Percentiles rank a stretch among this genome's conserved stretches.
Conservation (phyloP, 2,329 filamentous ascomycete genomes). For the Clonostachys chloroleuca region DNA sequence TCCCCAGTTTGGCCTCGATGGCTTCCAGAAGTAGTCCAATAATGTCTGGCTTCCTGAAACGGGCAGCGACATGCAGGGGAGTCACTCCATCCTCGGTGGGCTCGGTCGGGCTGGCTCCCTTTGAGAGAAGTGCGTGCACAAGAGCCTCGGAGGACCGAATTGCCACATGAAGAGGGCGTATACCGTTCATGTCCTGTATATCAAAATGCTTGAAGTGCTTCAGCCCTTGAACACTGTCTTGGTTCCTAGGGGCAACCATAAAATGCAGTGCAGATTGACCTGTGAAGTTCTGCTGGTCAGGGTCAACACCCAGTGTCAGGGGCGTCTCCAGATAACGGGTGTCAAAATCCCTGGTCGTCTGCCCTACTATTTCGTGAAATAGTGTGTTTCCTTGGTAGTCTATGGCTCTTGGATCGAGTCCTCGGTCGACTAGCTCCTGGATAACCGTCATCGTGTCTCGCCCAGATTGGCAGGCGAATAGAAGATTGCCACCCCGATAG, state of each 20-base stretch:
- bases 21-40: neutral
- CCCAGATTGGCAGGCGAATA: neutral
- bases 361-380: too few relatives aligned
- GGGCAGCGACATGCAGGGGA: neutral
- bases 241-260: neutral
- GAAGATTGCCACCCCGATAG: neutral
- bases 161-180: neutral
- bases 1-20: neutral
- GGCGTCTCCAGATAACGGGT: too few relatives aligned
- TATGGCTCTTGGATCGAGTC: too few relatives aligned
- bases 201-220: neutral
- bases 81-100: neutral
- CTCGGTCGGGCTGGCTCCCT: neutral
- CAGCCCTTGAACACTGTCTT: neutral
- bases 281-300: neutral
- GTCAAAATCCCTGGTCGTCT: neutral
- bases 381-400: too few relatives aligned
- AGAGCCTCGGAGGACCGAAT: neutral
- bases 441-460: neutral
- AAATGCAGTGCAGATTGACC: neutral
- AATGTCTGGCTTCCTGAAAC: neutral
- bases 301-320: neutral
- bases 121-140: neutral
- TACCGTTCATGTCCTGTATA: neutral
- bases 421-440: neutral